Conservation (phyloP, 2,329 filamentous ascomycete species). For the Cordyceps tenuipes region DNA sequence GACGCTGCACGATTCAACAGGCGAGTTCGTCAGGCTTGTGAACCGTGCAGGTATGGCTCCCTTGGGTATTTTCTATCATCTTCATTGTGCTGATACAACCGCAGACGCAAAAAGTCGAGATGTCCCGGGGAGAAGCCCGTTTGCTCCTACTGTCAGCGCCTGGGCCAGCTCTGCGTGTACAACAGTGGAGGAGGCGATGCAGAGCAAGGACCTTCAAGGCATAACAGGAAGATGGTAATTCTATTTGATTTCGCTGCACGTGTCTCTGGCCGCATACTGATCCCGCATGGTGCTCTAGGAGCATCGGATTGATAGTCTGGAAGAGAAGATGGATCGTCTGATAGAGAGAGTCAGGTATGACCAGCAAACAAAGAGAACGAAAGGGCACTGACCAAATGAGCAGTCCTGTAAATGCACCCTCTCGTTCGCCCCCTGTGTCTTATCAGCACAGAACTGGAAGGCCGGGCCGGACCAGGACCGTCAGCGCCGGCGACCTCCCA, state of each 20-base stretch:
- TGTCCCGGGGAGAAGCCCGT: slow-evolving; percentile 41
- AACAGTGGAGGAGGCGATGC: slow-evolving; percentile 14
- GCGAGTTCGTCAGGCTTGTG: slow-evolving; percentile 21
- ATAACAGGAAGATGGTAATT: slow-evolving; percentile 15
- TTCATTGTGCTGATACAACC: background rate
- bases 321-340: slow-evolving; percentile 18
- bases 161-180: slow-evolving; percentile 39
- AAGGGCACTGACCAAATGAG: background rate
- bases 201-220: slow-evolving; percentile 11
- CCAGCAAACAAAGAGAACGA: background rate
- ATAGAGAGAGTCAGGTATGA: slow-evolving; percentile 16
- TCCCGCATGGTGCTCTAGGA: slow-evolving; percentile 19
- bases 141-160: slow-evolving; percentile 40
- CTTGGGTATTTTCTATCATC: background rate
- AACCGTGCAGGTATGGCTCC: slow-evolving; percentile 25
- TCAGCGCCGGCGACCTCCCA: slow-evolving; percentile 6
- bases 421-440: background rate
- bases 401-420: background rate
- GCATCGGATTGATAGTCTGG: slow-evolving; percentile 27
- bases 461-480: background rate
- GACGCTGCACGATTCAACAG: slow-evolving; percentile 6
- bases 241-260: background rate
- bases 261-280: background rate
- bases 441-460: background rate
- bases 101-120: slow-evolving; percentile 41